Evolutionary conservation across 2,329 filamentous ascomycete species (phyloP).

Genomic region (Pyricularia sp.): DNA sequence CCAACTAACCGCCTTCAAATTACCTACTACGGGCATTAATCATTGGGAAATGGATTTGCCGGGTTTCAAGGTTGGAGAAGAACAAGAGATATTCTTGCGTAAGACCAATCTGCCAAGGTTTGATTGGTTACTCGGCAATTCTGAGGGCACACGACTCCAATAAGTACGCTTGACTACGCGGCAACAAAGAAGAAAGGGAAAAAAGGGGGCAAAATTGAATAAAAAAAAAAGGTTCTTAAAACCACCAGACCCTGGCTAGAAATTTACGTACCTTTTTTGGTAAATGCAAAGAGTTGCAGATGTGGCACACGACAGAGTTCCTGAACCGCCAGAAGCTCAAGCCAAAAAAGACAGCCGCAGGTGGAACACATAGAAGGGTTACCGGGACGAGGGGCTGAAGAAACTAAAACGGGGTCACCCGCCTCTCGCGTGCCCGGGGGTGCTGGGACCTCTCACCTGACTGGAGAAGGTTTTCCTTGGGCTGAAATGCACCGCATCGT

Average conservation of each 20-base stretch:
- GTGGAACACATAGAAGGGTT: neutral
- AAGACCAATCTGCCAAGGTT: neutral
- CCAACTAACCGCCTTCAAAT: neutral
- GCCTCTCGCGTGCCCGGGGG: neutral
- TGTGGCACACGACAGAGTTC: neutral
- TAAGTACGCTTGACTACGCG: neutral
- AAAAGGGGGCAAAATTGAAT: too few species aligned
- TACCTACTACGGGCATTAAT: neutral
- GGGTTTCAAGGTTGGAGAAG: neutral
- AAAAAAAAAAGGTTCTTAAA: neutral
- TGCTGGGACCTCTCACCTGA: neutral
- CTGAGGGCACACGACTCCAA: neutral
- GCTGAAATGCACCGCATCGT: neutral
- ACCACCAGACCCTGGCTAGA: neutral
- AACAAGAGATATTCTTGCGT: neutral
- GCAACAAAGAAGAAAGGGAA: neutral
- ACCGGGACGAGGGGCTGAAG: neutral
- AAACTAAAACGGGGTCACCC: neutral
- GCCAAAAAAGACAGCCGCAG: neutral
- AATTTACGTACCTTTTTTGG: neutral
- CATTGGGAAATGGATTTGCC: neutral
- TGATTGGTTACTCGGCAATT: neutral
- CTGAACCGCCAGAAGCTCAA: neutral
- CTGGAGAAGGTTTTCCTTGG: neutral
- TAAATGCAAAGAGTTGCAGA: neutral